phyloP scores from a whole-genome alignment of 257 asterid species.

The Solanum etuberosum region DNA sequence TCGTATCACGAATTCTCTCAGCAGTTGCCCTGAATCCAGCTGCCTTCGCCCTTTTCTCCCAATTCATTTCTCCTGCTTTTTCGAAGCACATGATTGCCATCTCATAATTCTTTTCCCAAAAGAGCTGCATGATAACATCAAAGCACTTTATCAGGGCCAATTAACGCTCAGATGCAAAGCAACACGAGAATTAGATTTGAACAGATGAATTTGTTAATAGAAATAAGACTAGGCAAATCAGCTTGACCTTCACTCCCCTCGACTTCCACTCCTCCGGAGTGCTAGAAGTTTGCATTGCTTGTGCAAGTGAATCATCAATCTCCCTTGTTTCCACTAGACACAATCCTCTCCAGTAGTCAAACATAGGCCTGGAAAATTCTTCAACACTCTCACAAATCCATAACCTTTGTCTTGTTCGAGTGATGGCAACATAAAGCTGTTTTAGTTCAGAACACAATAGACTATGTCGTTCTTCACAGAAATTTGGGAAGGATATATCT shows the following conservation, averaged over 20 bases:
- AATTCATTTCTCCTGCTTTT: conserved; percentile 43
- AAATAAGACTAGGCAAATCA: background rate
- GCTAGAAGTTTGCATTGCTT: conserved; percentile 59
- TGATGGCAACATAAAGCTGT: conserved; percentile 55
- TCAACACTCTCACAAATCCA: conserved; percentile 59
- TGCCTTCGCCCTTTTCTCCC: conserved; percentile 59
- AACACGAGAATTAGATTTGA: background rate
- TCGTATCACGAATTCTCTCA: conserved; percentile 22
- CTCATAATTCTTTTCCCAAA: conserved; percentile 52
- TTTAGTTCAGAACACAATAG: conserved; percentile 58
- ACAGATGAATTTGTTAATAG: background rate
- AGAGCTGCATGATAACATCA: conserved; percentile 28
- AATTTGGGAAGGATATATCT: conserved; percentile 33
- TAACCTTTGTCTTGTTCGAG: conserved; percentile 60
- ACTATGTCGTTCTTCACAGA: conserved; percentile 36
- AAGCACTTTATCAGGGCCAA: background rate
- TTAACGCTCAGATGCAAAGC: background rate
- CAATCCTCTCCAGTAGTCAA: conserved; percentile 48
- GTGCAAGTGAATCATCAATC: conserved; percentile 42
- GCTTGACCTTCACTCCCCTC: conserved; percentile 46
- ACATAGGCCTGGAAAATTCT: conserved; percentile 46
- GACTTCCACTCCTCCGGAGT: conserved; percentile 59
- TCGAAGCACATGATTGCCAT: conserved; percentile 66
- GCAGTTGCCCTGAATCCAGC: conserved; percentile 42
- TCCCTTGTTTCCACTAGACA: conserved; percentile 40